A percentile compares a stretch with the other conserved stretches of the same genome.
These are phyloP conservation scores for Acacia pycnantha DNA, from an alignment of 331 rosid genomes.

Conservation along the genomic window DNA sequence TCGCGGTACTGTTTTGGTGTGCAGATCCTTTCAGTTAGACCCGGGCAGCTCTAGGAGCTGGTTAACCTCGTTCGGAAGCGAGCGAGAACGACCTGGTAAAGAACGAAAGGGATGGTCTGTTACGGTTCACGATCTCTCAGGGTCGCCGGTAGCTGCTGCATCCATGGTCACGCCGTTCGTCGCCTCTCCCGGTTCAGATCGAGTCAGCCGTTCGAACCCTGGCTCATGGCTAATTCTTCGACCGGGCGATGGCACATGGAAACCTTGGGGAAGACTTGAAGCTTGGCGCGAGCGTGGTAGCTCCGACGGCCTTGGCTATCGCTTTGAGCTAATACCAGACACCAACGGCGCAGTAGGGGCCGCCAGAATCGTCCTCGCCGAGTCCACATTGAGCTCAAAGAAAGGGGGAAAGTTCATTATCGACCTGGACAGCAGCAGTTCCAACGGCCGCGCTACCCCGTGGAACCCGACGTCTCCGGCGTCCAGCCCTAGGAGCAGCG, in stretches of 20 bases:
- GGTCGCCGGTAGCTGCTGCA: constrained; percentile 90
- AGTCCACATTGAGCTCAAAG: constrained; percentile 48
- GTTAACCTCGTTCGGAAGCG: constrained; percentile 86
- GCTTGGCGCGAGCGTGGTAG: constrained; percentile 90
- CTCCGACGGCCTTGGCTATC: constrained; percentile 71
- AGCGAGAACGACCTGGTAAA: constrained; percentile 80
- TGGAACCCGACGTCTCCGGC: constrained; percentile 50
- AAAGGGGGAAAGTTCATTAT: constrained; percentile 77
- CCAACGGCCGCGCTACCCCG: constrained; percentile 44
- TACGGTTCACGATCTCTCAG: constrained; percentile 94
- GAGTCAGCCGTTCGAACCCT: constrained; percentile 90
- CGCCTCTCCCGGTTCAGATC: constrained; percentile 86
- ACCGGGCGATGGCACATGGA: constrained; percentile 84
- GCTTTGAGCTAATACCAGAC: constrained; percentile 68
- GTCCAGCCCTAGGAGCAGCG: constrained; percentile 70
- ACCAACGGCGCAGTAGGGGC: constrained; percentile 47
- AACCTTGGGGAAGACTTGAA: constrained; percentile 95
- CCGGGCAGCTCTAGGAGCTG: constrained; percentile 50
- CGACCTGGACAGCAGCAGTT: constrained; percentile 44
- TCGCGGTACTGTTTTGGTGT: neutral
- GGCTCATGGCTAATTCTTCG: constrained; percentile 96
- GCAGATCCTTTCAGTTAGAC: constrained; percentile 62
- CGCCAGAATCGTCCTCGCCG: constrained; percentile 53
- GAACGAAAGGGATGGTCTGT: constrained; percentile 96
- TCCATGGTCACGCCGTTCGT: constrained; percentile 97